Evolutionary conservation across 1,284 basidiomycete genomes (phyloP), one percentile per base, ranked within the genome.

Genomic region (Phaffia rhodozyma): DNA sequence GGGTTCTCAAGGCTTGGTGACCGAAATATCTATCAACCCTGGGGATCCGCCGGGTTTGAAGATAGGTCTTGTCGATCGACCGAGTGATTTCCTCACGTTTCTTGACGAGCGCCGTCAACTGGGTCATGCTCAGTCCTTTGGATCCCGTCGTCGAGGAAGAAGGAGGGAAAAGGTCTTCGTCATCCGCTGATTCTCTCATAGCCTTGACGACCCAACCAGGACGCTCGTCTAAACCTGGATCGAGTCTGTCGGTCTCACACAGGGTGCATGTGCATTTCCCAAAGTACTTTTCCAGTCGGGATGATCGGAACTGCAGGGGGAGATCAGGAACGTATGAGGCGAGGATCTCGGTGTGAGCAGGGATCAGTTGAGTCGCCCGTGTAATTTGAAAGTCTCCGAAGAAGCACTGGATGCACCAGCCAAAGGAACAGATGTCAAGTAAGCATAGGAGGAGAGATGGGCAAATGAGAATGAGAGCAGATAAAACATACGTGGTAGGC

Each of bases 251-350:
- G 21, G 58, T 54, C 21, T 50, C 34, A 43, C 63, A 65, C 21
- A 65, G 32, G 7, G 53, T 23, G 59, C 63, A 65, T 16, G 32
- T n/a, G 27, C 63, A 65, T 5, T 29, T 49, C 43, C 49, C 57
- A 25, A 65, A 61, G 48, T 60, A 65, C 21, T 65, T 65, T 27
- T 32, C 54, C 29, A 65, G 38, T 2, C 63, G 53, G 51, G 63
- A 55, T 11, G 49, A 55, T 11, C 63, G 63, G 55, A 61, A 65
- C 23, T 48, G 43, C 23, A 60, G 58, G 1, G 63, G 63, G 20
- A 65, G 58, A 51, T 65, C 64, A 32, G 64, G 60, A 16, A 56
- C 60, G 56, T 66, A 66, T 16, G 55, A 61, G 5, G 60, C 60
- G n/a, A 62, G 51, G 38, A 66, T 29, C n/a, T 66, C 64, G 25